A percentile compares a stretch with the other conserved stretches of the same genome.
Conservation (phyloP, 768 basidiomycete genomes). For the Boletus speciosus region DNA sequence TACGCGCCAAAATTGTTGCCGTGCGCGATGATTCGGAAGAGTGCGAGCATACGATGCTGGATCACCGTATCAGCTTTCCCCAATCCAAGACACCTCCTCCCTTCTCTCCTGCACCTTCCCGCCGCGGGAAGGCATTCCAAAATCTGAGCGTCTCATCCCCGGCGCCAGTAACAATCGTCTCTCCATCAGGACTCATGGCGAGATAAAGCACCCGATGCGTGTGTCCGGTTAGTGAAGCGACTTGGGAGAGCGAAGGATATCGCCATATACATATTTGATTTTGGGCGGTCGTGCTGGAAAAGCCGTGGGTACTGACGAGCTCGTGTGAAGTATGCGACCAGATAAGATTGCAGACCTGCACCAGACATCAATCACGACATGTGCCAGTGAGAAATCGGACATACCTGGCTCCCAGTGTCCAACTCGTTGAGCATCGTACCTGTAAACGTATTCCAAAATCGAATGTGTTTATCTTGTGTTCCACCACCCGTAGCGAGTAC, state of each 20-base stretch:
- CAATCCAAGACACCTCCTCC: constrained; percentile 44
- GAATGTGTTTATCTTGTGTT: constrained; percentile 97
- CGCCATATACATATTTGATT: constrained; percentile 97
- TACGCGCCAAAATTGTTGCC: constrained; percentile 4
- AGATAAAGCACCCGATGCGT: constrained; percentile 93
- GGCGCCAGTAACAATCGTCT: constrained; percentile 97
- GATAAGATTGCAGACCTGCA: constrained; percentile 94
- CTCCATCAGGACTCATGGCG: constrained; percentile 96
- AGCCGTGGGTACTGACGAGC: constrained; percentile 96
- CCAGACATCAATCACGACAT: constrained; percentile 5
- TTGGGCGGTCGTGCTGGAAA: constrained; percentile 88
- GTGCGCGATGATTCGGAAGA: background rate
- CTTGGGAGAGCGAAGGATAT: constrained; percentile 91
- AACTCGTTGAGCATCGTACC: constrained; percentile 83
- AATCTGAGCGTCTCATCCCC: constrained; percentile 96
- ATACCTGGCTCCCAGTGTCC: constrained; percentile 94
- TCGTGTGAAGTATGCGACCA: constrained; percentile 97
- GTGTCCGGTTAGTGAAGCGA: constrained; percentile 91
- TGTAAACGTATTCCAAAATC: constrained; percentile 93
- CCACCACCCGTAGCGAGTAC: constrained; percentile 94
- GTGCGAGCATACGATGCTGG: background rate
- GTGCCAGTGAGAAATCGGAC: background rate
- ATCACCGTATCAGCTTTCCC: constrained; percentile 49
- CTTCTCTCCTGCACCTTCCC: constrained; percentile 41
- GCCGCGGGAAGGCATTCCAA: constrained; percentile 96